Base-by-base conservation (phyloP, 192 early-diverging fungal species). In the Coemansia sp. region DNA sequence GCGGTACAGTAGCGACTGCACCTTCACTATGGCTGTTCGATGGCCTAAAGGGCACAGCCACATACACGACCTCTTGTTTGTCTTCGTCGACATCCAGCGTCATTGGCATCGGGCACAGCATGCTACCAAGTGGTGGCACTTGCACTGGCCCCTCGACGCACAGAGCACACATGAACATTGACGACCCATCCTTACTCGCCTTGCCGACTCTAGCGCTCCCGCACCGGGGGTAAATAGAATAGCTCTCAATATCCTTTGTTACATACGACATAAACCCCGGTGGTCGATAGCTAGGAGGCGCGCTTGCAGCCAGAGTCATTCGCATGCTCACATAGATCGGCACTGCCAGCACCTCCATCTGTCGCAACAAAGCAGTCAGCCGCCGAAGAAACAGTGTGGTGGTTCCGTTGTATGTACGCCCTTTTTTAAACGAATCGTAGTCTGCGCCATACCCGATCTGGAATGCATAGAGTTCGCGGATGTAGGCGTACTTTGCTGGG, bases 401-500 rank as follows among this genome's bases (percentile, higher is more conserved):
- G 4, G 56, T 67, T 6, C 39, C 57, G 21, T 19, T 37, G 15
- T 34, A 18, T 10, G 29, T 11, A 7, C 33, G 26, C 5, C 52
- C 14, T 4, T n/a, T 8, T 35, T 35, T 17, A n/a, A 34, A 17
- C 8, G 15, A 2, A 8, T 32, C 21, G 10, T 34, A 53, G 18
- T 53, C 52, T n/a, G 52, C 0, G 17, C 52, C 52, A 8, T 58
- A 26, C 27, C 56, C 53, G 41, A 69, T 58, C 34, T 69, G 65
- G 44, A 79, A 79, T 9, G 76, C 70, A 60, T 80, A 80, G 17
- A 80, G 52, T 42, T 80, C 76, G 35, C 76, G 71, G 4, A 80
- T 62, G 56, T 56, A 74, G 10, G 61, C 54, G 21, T 63, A 38
- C 17, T 70, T 62, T 15, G 27, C 27, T 0, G 64, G 56, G 12